Evolutionary conservation across 352 stramenopile genomes (phyloP), one percentile per base, ranked within the genome.

Genomic region (Saprolegnia parasitica): DNA sequence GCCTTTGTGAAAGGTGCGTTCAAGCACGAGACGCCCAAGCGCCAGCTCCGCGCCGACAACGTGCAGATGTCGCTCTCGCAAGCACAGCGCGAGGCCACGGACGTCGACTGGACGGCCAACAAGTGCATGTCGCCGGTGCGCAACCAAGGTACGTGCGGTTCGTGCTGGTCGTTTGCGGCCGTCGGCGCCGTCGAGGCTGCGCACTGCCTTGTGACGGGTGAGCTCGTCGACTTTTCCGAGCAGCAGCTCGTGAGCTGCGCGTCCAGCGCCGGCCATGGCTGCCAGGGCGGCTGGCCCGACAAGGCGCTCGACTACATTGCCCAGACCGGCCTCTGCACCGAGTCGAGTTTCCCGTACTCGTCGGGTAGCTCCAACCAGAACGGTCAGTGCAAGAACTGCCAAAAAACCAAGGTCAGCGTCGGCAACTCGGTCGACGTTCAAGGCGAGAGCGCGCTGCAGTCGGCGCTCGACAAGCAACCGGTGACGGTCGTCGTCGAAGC

Each of bases 91-190:
- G n/a, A n/a, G n/a, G n/a, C n/a, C n/a, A n/a, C n/a, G n/a, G n/a
- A n/a, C n/a, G n/a, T n/a, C n/a, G n/a, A n/a, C n/a, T n/a, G n/a
- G n/a, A n/a, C n/a, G n/a, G n/a, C n/a, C n/a, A n/a, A n/a, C n/a
- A n/a, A n/a, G n/a, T n/a, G n/a, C n/a, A n/a, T n/a, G n/a, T n/a
- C n/a, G 21, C 21, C 21, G 72, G n/a, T n/a, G n/a, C n/a, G n/a
- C n/a, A 97, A 97, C 67, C 96, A 99, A 78, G 90, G 89, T 13
- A 86, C 89, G 68, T 99, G 96, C 72, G 96, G 96, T 23, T 98
- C 95, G 40, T 99, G 96, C 81, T 99, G 96, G 96, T 92, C 96
- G 8, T 98, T 98, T 68, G 98, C 95, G 10, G 92, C 91, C 1
- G 81, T 95, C 6, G 88, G 90, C 4, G 93, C 87, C 6, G 73